Conservation (phyloP, 192 early-diverging fungal species). For the Podochytrium sp. region DNA sequence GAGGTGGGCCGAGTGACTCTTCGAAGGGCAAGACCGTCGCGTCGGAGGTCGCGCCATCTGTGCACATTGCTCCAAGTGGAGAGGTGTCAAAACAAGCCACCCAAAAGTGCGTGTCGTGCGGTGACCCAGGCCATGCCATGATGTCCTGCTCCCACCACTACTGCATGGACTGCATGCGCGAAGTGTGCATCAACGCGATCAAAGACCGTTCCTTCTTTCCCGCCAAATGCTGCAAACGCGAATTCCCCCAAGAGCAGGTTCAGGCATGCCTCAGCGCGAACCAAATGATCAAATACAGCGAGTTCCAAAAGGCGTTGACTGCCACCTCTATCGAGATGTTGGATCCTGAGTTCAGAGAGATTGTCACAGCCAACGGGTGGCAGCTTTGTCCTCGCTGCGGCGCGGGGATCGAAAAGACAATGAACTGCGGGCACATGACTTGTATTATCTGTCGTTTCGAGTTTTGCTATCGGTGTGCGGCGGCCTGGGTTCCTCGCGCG, state of each 20-base stretch:
- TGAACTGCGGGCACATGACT: conserved; percentile 33
- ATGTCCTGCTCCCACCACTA: conserved; percentile 20
- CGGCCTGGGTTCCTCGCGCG: conserved; percentile 16
- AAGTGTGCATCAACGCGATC: conserved; percentile 13
- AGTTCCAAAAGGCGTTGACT: background rate
- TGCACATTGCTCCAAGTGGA: too few relatives aligned
- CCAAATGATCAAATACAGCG: conserved; percentile 5
- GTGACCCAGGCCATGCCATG: background rate
- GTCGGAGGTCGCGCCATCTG: too few relatives aligned
- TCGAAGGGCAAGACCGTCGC: too few relatives aligned
- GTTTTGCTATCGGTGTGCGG: conserved; percentile 27
- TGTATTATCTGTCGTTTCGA: conserved; percentile 19
- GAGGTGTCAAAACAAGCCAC: too few relatives aligned
- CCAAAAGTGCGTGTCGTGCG: conserved; percentile 26
- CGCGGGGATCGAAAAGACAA: conserved; percentile 25
- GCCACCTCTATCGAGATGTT: background rate
- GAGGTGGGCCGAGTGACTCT: too few relatives aligned
- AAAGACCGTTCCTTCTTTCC: conserved; percentile 22
- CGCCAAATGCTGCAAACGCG: conserved; percentile 19
- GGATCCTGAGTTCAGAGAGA: conserved; percentile 24
- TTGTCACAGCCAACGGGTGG: conserved; percentile 21
- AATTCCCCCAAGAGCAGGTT: conserved; percentile 8
- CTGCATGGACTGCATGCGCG: conserved; percentile 5
- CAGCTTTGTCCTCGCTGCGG: conserved; percentile 28
- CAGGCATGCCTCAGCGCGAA: background rate